Base-by-base conservation (phyloP, 306 rosid genomes). In the Trifolium subterraneum region DNA sequence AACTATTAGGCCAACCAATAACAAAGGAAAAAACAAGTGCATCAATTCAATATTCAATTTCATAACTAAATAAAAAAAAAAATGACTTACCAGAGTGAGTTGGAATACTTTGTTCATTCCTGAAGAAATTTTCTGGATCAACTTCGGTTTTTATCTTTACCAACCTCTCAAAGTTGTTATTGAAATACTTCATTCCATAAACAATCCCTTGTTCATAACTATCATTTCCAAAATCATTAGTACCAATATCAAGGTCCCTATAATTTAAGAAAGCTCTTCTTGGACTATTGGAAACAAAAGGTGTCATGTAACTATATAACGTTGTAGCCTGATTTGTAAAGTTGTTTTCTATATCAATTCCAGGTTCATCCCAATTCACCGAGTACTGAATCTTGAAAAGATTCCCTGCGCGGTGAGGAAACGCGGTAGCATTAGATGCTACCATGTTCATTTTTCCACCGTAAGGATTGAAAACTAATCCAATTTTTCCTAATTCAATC, bases 241-340 rank as follows among this genome's bases (percentile, higher is more conserved):
- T 78, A 42, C 88, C 88, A 71, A 84, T 84, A 36, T 84, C 88
- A 41, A 84, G 85, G 51, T 84, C 87, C 63, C 87, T 80, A 60
- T 84, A 84, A 50, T 80, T 77, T 27, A 84, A 77, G 59, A 27
- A 84, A 18, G 85, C 83, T 11, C 87, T 84, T 70, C 87, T 80
- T 16, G 87, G 87, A 73, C 31, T 80, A 61, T 38, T 84, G 10
- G 87, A 84, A 25, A 84, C 85, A 73, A 80, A 84, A 7, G 88
- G 81, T 5, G 88, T 81, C 88, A 81, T 84, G 64, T 70, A 84
- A 74, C 78, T 52, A 63, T 81, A 64, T 0, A 84, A 22, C 64
- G 22, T 61, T 74, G 38, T 64, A 13, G 65, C 44, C 52, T 74
- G 83, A 33, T 27, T 54, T 16, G 54, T 36, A 15, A 47, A 81